Base-by-base conservation (phyloP, 345 rosid genomes). In the Gossypioides kirkii region DNA sequence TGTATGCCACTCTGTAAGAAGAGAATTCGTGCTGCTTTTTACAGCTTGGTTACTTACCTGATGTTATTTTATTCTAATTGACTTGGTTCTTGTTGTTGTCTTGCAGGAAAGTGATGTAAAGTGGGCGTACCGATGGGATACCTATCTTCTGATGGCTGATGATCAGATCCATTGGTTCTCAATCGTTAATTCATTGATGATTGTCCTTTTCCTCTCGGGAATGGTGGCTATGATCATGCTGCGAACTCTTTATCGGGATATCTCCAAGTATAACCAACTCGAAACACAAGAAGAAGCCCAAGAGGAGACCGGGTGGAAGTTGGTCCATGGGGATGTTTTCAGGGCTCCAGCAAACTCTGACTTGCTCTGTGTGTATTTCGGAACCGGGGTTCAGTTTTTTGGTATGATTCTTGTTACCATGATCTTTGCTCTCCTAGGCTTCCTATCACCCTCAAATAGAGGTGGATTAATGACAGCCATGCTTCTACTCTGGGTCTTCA, bases 171-270 rank as follows among this genome's bases (percentile, higher is more conserved):
- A 94, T 71, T 94, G 98, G 97, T 91, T 94, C 82, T 94, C 97
- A 1, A 87, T 94, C 2, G 88, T 94, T 70, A 94, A 94, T 68
- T 94, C 98, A 1, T 81, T 91, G 87, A 94, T 91, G 96, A 90
- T 91, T 76, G 96, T 94, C 65, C 91, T 94, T 71, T 94, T 94
- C 89, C 97, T 94, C 53, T 91, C 97, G 0, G 98, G 93, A 10
- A 94, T 94, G 97, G 90, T 94, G 79, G 98, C 98, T 42, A 94
- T 94, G 97, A 94, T 91, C 73, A 94, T 94, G 98, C 58, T 94
- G 73, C 83, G 96, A 61, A 94, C 96, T 3, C 97, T 94, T 55
- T 91, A 89, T 76, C 87, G 94, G n/a, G 98, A 94, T 77, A 94
- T 94, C 55, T 91, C 98, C 59, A 91, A 87, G 84, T 94, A 94